Conservation (phyloP, 192 early-diverging fungal genomes). For the Phycomyces nitens region DNA sequence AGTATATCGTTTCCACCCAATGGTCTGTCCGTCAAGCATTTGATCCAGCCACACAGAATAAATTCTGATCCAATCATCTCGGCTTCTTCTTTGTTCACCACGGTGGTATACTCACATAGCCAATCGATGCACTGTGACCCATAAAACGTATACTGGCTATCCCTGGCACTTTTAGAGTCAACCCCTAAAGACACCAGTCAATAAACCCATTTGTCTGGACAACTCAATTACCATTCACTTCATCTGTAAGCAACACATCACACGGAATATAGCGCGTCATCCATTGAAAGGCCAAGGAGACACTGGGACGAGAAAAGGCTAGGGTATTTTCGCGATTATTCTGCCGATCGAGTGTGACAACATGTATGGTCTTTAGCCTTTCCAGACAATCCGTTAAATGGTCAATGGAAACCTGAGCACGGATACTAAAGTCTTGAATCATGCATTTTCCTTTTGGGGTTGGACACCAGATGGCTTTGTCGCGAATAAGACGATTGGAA, state of each 20-base stretch:
- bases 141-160: conserved; percentile 42
- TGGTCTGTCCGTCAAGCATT: conserved; percentile 23
- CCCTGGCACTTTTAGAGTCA: not conserved
- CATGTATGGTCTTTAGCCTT: conserved; percentile 6
- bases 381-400: conserved; percentile 15
- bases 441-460: conserved; percentile 51
- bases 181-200: conserved; percentile 3
- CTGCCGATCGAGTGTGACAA: conserved; percentile 25
- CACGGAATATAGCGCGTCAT: conserved; percentile 45
- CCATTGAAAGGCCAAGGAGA: conserved; percentile 41
- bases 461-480: conserved; percentile 40
- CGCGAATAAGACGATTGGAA: conserved; percentile 40
- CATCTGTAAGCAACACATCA: conserved; percentile 16
- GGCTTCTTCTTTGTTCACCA: conserved; percentile 49
- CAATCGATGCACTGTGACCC: conserved; percentile 46
- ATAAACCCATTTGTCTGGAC: not conserved
- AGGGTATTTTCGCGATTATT: conserved; percentile 41
- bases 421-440: conserved; percentile 40
- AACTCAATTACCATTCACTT: conserved; percentile 24
- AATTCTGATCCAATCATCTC: conserved; percentile 45
- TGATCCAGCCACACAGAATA: conserved; percentile 44
- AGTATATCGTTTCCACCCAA: conserved; percentile 3
- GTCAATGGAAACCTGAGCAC: conserved; percentile 25
- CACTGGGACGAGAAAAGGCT: conserved; percentile 30
- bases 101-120: conserved; percentile 49